phyloP scores from a whole-genome alignment of 106 monocot species.

The Hemerocallis citrina region DNA sequence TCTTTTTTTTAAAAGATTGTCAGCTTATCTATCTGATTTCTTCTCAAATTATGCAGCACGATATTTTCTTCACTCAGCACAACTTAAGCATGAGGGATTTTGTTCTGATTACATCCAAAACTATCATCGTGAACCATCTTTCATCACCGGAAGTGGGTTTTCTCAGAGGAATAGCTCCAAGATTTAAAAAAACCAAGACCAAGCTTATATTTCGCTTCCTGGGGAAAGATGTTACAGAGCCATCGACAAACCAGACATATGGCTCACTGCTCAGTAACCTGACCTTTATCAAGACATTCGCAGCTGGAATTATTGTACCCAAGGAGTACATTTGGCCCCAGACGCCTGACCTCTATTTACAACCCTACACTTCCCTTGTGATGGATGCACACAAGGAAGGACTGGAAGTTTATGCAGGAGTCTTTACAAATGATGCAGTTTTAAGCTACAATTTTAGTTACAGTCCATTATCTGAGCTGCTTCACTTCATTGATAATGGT shows the following conservation, averaged over 20 bases:
- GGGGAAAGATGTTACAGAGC: slow-evolving; percentile 29
- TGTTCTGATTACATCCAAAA: slow-evolving; percentile 31
- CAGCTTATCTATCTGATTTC: too few species aligned
- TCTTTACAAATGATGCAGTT: slow-evolving; percentile 65
- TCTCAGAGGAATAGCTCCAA: slow-evolving; percentile 34
- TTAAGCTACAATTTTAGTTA: slow-evolving; percentile 83
- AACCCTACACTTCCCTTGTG: slow-evolving; percentile 48
- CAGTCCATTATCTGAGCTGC: slow-evolving; percentile 61
- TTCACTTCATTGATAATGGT: slow-evolving; percentile 57
- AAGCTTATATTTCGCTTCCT: slow-evolving; percentile 77
- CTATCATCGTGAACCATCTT: slow-evolving; percentile 33
- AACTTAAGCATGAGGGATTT: slow-evolving; percentile 43
- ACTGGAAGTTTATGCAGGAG: slow-evolving; percentile 71
- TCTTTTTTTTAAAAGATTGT: slow-evolving; percentile 43
- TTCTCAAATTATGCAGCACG: slow-evolving; percentile 28
- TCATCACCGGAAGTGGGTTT: slow-evolving; percentile 78
- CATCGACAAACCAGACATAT: slow-evolving; percentile 74
- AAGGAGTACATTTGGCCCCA: slow-evolving; percentile 83
- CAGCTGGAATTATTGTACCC: slow-evolving; percentile 81
- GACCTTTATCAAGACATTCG: slow-evolving; percentile 75
- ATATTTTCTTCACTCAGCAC: slow-evolving; percentile 48
- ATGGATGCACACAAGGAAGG: slow-evolving; percentile 69
- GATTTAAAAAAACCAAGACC: slow-evolving; percentile 33
- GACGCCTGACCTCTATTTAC: slow-evolving; percentile 44
- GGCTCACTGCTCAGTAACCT: slow-evolving; percentile 56